Conservation (phyloP, 169 alveolate species). For the Plasmodium ovale region DNA sequence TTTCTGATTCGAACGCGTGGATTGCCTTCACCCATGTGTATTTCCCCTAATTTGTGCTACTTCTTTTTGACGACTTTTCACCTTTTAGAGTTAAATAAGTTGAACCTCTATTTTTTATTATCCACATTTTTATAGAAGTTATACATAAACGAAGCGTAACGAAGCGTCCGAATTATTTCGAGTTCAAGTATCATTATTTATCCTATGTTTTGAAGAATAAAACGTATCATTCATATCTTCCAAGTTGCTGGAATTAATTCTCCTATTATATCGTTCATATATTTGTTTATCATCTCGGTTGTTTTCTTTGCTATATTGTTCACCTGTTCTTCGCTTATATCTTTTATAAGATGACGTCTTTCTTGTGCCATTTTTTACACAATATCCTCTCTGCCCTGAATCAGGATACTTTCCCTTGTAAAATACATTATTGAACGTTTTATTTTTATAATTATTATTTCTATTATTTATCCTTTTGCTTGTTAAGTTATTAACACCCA, state of each 20-base stretch:
- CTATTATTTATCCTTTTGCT: slow-evolving; percentile 3
- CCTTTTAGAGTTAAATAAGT: slow-evolving; percentile 10
- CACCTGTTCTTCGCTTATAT: not conserved
- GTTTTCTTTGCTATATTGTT: slow-evolving; percentile 8
- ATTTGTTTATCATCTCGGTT: slow-evolving; percentile 15
- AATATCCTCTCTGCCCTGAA: slow-evolving; percentile 21
- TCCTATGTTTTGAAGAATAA: slow-evolving; percentile 6
- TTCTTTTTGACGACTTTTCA: too few relatives aligned
- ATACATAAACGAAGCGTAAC: not conserved
- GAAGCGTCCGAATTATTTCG: slow-evolving; percentile 32
- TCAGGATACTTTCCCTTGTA: slow-evolving; percentile 12
- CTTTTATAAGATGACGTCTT: slow-evolving; percentile 3
- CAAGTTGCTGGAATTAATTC: slow-evolving; percentile 28
- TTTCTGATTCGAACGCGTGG: not conserved
- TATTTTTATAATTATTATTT: not conserved
- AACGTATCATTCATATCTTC: slow-evolving; percentile 5
- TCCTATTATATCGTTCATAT: slow-evolving; percentile 28
- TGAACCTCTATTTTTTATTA: slow-evolving; percentile 3
- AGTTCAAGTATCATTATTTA: not conserved
- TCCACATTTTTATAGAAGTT: slow-evolving; percentile 10
- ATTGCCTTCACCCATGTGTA: not conserved
- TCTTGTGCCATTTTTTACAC: slow-evolving; percentile 8
- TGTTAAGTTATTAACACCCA: not conserved
- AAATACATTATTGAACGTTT: not conserved
- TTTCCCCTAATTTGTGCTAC: too few relatives aligned